These are phyloP conservation scores for Yarrowia divulgata DNA, from an alignment of 805 yeast genomes.

Conservation along the genomic window DNA sequence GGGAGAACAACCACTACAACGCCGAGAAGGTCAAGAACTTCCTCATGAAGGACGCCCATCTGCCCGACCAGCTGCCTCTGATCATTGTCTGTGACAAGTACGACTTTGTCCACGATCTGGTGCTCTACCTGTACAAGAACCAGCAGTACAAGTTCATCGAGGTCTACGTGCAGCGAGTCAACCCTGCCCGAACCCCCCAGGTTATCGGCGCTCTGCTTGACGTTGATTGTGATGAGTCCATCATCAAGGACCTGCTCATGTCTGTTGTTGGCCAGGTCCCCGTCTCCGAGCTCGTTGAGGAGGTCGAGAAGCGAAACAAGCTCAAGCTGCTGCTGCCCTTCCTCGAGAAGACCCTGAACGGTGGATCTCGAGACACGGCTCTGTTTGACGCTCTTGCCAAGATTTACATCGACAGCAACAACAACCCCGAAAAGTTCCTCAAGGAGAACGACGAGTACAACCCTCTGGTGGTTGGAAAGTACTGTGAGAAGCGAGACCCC, in stretches of 20 bases:
- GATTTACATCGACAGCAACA: conserved; percentile 96
- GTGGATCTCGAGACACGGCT: conserved; percentile 83
- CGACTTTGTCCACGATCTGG: conserved; percentile 89
- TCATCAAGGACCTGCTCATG: conserved; percentile 78
- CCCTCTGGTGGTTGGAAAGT: conserved; percentile 94
- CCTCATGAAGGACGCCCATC: conserved; percentile 82
- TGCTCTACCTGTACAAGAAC: conserved; percentile 91
- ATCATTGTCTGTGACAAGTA: conserved; percentile 95
- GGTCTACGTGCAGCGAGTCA: conserved; percentile 96
- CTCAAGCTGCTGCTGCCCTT: conserved; percentile 90
- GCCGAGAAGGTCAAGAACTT: conserved; percentile 98
- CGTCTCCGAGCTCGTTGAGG: conserved; percentile 82
- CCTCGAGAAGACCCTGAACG: conserved; percentile 86
- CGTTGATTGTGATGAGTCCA: conserved; percentile 94
- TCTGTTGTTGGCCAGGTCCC: conserved; percentile 96
- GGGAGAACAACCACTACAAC: conserved; percentile 92
- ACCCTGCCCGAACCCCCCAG: conserved; percentile 94
- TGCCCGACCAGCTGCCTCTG: conserved; percentile 94
- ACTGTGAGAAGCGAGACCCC: conserved; percentile 99
- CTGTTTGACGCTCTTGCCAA: conserved; percentile 95
- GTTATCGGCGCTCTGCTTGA: conserved; percentile 95
- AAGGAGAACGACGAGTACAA: conserved; percentile 89
- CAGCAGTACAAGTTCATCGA: conserved; percentile 96
- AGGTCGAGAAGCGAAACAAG: conserved; percentile 96
- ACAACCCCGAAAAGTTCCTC: conserved; percentile 95